Percentiles rank a stretch among this genome's conserved stretches.
Conservation (phyloP, 2,329 filamentous ascomycete species). For the Colletotrichum simmondsii region DNA sequence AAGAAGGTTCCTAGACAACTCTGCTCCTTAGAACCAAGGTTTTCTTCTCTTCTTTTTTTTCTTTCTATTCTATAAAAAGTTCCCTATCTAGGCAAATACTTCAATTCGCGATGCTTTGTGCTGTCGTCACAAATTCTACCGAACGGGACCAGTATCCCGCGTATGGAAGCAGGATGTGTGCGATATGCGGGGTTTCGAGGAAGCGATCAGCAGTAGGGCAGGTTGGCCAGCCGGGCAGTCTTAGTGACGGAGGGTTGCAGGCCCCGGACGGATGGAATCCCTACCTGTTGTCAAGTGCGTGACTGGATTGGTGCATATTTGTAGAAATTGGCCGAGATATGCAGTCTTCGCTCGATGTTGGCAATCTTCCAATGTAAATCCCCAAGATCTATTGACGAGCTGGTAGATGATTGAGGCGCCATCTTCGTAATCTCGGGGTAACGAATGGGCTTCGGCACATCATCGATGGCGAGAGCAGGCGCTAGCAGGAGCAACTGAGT, state of each 20-base stretch:
- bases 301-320: not conserved
- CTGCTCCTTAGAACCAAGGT: too few species aligned
- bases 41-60: too few species aligned
- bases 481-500: not conserved
- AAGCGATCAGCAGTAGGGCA: not conserved
- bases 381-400: not conserved
- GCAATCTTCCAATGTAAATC: not conserved
- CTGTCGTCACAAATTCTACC: not conserved
- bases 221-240: not conserved
- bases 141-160: not conserved
- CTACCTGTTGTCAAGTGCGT: not conserved
- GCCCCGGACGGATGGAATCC: not conserved
- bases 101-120: not conserved
- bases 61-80: not conserved
- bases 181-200: not conserved
- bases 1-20: too few species aligned
- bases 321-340: not conserved
- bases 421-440: not conserved
- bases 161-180: not conserved
- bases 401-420: not conserved
- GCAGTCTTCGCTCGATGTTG: not conserved
- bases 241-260: not conserved
- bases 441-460: not conserved
- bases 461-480: not conserved
- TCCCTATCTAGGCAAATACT: not conserved